Evolutionary conservation across 192 early-diverging fungal genomes (phyloP), one percentile per base, ranked within the genome.

Genomic region (Coemansia aciculifera): DNA sequence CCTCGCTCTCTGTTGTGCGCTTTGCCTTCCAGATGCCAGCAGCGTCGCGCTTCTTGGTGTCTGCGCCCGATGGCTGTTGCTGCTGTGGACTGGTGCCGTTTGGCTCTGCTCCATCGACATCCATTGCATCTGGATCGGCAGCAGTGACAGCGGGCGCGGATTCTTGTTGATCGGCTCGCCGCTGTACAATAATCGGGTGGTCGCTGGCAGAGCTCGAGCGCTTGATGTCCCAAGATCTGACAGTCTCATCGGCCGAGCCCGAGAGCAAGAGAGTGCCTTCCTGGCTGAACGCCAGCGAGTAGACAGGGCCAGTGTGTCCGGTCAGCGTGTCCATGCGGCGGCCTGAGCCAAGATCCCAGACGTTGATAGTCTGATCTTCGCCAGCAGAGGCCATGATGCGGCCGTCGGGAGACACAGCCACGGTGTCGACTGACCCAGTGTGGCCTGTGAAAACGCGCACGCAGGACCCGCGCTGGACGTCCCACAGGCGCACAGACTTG

Each of bases 401-500:
- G 13, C 98, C 98, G 74, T 99, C 93, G 1, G 94, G 94, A 2
- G 98, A 95, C 39, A 99, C 81, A 6, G 95, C 94, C 59, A 98
- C 84, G 0, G 93, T 78, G 23, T 90, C 88, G 27, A 99, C 87
- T 2, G 93, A 84, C 1, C 90, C 95, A 5, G 81, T 85, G 75
- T 98, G 96, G 5, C 92, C 91, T 0, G 92, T 90, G 72, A 99
- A 92, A 13, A 98, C 86, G 37, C 98, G 89, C 32, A 98, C 93
- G 64, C 91, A 92, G 32, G 83, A 83, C 37, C 98, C 98, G 60
- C 86, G 84, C 78, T 97, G 95, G 57, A 98, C 85, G 80, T 96
- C 93, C 96, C 96, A 99, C 59, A 99, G 76, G 27, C 97, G 87
- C 34, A 88, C 87, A 8, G 95, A 92, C 52, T 88, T 86, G 80